Evolutionary conservation across 2,329 filamentous ascomycete genomes (phyloP), one percentile per base, ranked within the genome.

Genomic region (Paramyrothecium sp.): DNA sequence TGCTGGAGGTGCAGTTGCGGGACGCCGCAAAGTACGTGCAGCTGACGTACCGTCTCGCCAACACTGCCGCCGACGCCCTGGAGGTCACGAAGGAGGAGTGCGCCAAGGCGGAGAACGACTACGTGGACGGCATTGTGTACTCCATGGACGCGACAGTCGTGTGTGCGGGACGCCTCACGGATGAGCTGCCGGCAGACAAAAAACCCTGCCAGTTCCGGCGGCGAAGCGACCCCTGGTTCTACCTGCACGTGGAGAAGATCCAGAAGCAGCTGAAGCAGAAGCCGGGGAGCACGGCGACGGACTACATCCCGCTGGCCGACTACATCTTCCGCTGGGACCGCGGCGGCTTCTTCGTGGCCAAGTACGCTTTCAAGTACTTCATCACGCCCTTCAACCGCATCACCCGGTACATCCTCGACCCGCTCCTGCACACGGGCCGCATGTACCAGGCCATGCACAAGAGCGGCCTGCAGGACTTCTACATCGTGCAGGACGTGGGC

Each of bases 311-410:
- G 0, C 63, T 90, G 1, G 73, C 74, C 2, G 87, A 90, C 65
- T 90, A 90, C 69, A 81, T 90, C 58, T 90, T 90, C 71, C 82
- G 88, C 17, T 90, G 89, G 72, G 87, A 90, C 68, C 81, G 87
- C 38, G 88, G 86, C 51, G 86, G 82, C 3, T 90, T 90, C 73
- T 90, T 87, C 88, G 83, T 83, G 3, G 87, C 83, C 11, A 74
- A 74, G 21, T 83, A 86, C 57, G 84, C 86, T 2, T 89, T 87
- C 71, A 70, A 74, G 21, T 90, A 89, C 71, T 89, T 89, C 69
- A 66, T 80, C 38, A 82, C 80, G 1, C 87, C 87, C 1, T 89
- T 89, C 71, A 90, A 88, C 73, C 76, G 80, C 38, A 69, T 84
- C 62, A 89, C 86, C 0, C 80, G 87, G 20, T 82, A 77, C 65